These are phyloP conservation scores for Diaporthe sp. DNA, from an alignment of 2,329 filamentous ascomycete genomes.

Conservation along the genomic window DNA sequence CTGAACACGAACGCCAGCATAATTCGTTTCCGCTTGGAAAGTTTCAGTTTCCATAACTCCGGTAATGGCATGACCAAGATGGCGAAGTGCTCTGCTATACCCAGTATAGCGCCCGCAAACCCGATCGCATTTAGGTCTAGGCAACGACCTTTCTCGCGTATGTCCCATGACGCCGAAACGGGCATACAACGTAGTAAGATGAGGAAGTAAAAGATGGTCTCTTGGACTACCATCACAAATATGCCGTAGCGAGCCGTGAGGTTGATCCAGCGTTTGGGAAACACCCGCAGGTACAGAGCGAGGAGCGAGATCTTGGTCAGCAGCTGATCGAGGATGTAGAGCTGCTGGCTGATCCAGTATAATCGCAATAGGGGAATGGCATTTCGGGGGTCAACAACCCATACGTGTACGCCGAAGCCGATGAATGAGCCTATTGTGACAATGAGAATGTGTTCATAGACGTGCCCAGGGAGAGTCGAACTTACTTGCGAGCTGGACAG, in stretches of 20 bases:
- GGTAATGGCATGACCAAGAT: conserved; percentile 29
- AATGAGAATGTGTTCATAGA: not conserved
- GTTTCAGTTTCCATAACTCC: conserved; percentile 33
- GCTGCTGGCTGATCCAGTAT: conserved; percentile 31
- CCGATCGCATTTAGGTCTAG: conserved; percentile 33
- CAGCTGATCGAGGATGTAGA: conserved; percentile 32
- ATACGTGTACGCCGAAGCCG: conserved; percentile 34
- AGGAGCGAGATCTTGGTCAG: conserved; percentile 29
- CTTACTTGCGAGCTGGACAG: conserved; percentile 27
- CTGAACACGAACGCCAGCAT: conserved; percentile 31
- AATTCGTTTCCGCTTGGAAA: conserved; percentile 25
- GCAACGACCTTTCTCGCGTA: conserved; percentile 22
- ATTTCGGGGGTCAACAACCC: conserved; percentile 30
- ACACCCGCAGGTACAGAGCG: conserved; percentile 27
- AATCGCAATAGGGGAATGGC: conserved; percentile 31
- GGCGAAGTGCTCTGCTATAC: conserved; percentile 28
- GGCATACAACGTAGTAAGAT: conserved; percentile 23
- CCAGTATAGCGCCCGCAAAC: conserved; percentile 22
- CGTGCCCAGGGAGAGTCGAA: not conserved
- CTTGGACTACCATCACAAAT: conserved; percentile 15
- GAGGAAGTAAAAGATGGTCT: conserved; percentile 28
- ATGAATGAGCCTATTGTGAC: not conserved
- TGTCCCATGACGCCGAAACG: conserved; percentile 30
- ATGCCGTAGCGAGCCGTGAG: conserved; percentile 26
- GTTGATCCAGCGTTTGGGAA: conserved; percentile 32